Base-by-base conservation (phyloP, 441 rosid species). In the Populus hybrid region DNA sequence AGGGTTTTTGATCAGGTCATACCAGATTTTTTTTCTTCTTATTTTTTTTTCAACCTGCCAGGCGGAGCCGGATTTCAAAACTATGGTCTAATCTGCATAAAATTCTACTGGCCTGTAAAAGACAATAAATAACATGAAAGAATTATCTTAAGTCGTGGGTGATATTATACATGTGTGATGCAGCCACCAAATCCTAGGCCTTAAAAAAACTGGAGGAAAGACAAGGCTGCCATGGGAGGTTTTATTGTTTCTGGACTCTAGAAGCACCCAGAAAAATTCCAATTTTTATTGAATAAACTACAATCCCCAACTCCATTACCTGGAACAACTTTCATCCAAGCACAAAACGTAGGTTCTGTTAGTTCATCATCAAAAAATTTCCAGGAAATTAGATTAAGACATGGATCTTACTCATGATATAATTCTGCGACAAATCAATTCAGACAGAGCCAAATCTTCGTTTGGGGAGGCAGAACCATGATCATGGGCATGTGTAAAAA, bases 121-220 rank as follows among this genome's bases (percentile, higher is more conserved):
- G 1, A 26, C 28, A 26, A 26, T 26, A 26, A 26, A 26, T 26
- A 26, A 26, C 28, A 26, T 26, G 28, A 26, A 26, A 26, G 28
- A 26, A 26, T 9, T 6, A 20, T 20, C 26, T 28, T 20, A 8
- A 46, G 28, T 26, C 28, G 28, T 26, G 28, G 28, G 28, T 26
- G 28, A 26, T 26, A 26, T 26, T 57, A 12, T 75, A 83, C 90
- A 86, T 85, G 89, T 38, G 82, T 10, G 6, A 88, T 88, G 81
- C 89, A 86, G 9, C 90, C 89, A 6, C 88, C 90, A 53, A 87
- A 85, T 10, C 88, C 89, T 82, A 86, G 82, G 18, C 91, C 91
- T 70, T 88, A 89, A 28, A 88, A 88, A 57, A 86, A 86, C 36
- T 88, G 91, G 65, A 85, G 91, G 71, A 88, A 88, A 14, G 84